Conservation (phyloP, 345 rosid genomes). For the Lumnitzera racemosa region DNA sequence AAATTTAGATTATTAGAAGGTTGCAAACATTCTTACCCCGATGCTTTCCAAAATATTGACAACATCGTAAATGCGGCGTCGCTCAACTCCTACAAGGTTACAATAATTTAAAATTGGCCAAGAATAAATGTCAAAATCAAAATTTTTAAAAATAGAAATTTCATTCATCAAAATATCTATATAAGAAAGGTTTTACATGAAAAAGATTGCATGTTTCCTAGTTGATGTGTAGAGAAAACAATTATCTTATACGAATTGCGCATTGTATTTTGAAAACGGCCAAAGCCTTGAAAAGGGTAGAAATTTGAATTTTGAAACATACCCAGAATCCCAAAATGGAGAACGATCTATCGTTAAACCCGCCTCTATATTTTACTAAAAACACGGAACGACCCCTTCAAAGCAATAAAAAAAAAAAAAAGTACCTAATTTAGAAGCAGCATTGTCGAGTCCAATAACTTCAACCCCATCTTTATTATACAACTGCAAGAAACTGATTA, state of each 20-base stretch:
- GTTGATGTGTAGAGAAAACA: neutral
- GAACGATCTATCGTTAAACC: no score
- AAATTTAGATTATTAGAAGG: neutral
- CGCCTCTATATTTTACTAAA: no score
- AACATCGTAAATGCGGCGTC: slow-evolving; percentile 74
- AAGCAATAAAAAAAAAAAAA: neutral
- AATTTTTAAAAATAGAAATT: neutral
- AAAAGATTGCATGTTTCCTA: neutral
- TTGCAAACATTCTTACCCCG: slow-evolving; percentile 33
- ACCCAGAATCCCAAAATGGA: no score
- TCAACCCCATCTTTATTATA: slow-evolving; percentile 42
- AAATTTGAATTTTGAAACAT: no score
- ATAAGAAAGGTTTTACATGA: neutral
- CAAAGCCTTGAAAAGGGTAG: no score
- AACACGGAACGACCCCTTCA: no score
- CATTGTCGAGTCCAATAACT: slow-evolving; percentile 69
- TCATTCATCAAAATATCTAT: neutral
- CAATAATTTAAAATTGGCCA: neutral
- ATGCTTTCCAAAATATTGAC: slow-evolving; percentile 75
- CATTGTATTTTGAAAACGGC: no score
- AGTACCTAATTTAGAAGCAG: slow-evolving; percentile 53
- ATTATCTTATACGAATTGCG: neutral
- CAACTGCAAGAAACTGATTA: slow-evolving; percentile 44
- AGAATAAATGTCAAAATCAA: neutral
- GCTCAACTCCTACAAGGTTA: slow-evolving; percentile 51